These are phyloP conservation scores for Spergularia azorica DNA, from an alignment of 179 eudicot species.

Conservation along the genomic window DNA sequence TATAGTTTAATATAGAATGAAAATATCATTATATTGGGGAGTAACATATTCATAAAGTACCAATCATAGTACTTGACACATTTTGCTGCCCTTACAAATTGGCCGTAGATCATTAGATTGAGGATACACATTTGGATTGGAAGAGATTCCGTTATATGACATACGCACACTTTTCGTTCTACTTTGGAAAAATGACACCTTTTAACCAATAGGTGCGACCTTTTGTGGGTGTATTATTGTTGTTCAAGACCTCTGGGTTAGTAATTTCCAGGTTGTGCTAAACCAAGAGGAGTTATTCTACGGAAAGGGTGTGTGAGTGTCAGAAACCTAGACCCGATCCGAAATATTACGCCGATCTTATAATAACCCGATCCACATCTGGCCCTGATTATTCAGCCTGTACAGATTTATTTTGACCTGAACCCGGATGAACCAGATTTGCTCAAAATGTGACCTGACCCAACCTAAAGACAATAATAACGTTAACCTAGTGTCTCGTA, in stretches of 20 bases:
- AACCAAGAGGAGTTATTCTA: neutral
- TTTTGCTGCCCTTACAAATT: constrained; percentile 11
- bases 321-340: neutral
- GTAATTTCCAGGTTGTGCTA: neutral
- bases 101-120: constrained; percentile 12
- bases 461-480: too few relatives aligned
- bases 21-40: neutral
- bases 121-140: neutral
- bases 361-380: too few relatives aligned
- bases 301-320: neutral
- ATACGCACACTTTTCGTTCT: constrained; percentile 19
- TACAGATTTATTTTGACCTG: too few relatives aligned
- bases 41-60: constrained; percentile 4
- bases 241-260: constrained; percentile 10
- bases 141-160: constrained; percentile 6
- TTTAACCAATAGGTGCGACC: neutral
- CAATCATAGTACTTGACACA: neutral
- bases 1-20: neutral
- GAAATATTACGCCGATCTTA: neutral
- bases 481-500: too few relatives aligned
- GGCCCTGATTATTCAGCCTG: too few relatives aligned
- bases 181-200: neutral
- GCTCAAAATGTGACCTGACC: too few relatives aligned
- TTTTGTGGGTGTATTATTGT: neutral
- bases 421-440: too few relatives aligned